Evolutionary conservation across 2,329 filamentous ascomycete genomes (phyloP).

Genomic region (Aspergillus novofumigatus): DNA sequence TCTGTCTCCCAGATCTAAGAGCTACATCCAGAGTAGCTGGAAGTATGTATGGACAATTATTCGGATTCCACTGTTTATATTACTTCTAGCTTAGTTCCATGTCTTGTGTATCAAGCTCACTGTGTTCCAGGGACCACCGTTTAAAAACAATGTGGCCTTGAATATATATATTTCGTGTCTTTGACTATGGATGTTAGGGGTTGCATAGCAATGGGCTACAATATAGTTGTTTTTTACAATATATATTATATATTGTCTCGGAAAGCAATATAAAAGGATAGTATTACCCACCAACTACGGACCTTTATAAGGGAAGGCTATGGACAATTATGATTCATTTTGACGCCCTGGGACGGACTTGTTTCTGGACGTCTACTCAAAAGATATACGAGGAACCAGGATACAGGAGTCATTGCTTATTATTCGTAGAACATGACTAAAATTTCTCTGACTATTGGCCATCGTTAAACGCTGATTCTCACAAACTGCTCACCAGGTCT

Average conservation of each 20-base stretch:
- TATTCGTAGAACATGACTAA: not conserved
- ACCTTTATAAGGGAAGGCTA: not conserved
- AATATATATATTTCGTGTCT: not conserved
- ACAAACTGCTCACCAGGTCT: not conserved
- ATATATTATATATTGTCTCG: not conserved
- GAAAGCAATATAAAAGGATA: not conserved
- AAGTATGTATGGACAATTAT: not conserved
- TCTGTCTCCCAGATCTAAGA: not conserved
- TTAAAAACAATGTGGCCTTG: no score
- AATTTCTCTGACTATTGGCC: not conserved
- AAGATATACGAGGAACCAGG: not conserved
- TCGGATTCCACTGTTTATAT: not conserved
- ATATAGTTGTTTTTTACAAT: not conserved
- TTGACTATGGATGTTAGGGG: not conserved
- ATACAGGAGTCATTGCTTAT: not conserved
- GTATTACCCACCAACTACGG: not conserved
- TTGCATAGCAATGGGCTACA: not conserved
- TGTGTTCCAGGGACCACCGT: not conserved
- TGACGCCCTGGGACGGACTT: no score
- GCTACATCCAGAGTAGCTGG: not conserved
- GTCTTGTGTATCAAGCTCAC: not conserved
- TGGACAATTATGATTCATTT: not conserved
- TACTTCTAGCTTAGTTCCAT: not conserved
- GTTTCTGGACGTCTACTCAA: no score
- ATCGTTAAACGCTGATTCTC: not conserved